Conservation (phyloP, 2,329 filamentous ascomycete species). For the Microascus cirrosus region DNA sequence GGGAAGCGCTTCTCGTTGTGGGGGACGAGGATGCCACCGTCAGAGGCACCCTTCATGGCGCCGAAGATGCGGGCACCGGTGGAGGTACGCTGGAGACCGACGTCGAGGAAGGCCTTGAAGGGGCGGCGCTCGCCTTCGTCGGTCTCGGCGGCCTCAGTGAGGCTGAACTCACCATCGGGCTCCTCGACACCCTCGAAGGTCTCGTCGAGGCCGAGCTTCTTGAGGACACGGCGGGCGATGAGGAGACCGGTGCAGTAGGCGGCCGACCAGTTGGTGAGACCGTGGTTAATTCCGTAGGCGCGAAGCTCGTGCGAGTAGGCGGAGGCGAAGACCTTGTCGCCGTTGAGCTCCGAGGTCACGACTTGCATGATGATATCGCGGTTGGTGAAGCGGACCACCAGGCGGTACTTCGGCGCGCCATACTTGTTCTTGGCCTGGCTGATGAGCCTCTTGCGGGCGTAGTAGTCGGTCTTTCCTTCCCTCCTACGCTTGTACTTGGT, state of each 20-base stretch:
- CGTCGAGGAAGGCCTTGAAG: slow-evolving; percentile 98
- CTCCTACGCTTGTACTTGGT: slow-evolving; percentile 99
- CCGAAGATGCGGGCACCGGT: slow-evolving; percentile 98
- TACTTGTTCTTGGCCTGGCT: slow-evolving; percentile 99
- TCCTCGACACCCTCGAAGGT: slow-evolving; percentile 94
- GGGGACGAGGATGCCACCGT: slow-evolving; percentile 92
- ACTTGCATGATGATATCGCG: slow-evolving; percentile 99
- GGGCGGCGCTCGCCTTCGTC: slow-evolving; percentile 90
- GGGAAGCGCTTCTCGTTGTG: slow-evolving; percentile 99
- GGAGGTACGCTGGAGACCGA: slow-evolving; percentile 92
- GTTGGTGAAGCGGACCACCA: slow-evolving; percentile 99
- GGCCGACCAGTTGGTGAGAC: slow-evolving; percentile 98
- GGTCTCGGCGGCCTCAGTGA: slow-evolving; percentile 89
- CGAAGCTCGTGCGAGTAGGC: slow-evolving; percentile 97
- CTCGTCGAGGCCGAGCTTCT: slow-evolving; percentile 93
- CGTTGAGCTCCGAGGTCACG: slow-evolving; percentile 87
- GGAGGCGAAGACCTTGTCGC: slow-evolving; percentile 90
- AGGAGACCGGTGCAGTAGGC: slow-evolving; percentile 96
- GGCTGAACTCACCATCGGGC: slow-evolving; percentile 86
- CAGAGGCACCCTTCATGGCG: slow-evolving; percentile 98
- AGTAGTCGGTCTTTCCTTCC: slow-evolving; percentile 99
- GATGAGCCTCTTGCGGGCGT: slow-evolving; percentile 98
- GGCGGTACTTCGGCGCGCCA: slow-evolving; percentile 99
- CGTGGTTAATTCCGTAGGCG: slow-evolving; percentile 95
- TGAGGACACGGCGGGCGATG: slow-evolving; percentile 89